These are phyloP conservation scores for Irpex sp. DNA, from an alignment of 1,284 basidiomycete species.

Conservation along the genomic window DNA sequence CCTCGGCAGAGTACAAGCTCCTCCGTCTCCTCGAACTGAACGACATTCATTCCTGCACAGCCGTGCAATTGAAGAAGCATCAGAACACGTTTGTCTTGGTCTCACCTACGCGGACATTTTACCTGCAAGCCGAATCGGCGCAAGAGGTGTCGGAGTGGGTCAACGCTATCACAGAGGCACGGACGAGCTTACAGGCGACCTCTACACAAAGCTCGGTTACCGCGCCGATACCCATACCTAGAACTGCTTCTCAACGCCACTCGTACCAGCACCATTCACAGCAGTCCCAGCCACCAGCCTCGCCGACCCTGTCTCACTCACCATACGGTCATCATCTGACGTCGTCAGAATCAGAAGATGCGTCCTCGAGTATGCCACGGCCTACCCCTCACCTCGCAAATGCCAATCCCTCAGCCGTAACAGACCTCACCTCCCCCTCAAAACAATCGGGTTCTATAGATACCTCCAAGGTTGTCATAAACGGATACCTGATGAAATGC, in stretches of 20 bases:
- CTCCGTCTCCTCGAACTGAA: slow-evolving; percentile 86
- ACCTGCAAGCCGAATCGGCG: slow-evolving; percentile 76
- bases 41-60: slow-evolving; percentile 89
- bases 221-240: slow-evolving; percentile 41
- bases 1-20: slow-evolving; percentile 88
- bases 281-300: slow-evolving; percentile 16
- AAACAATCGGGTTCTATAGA: slow-evolving; percentile 39
- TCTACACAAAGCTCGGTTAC: slow-evolving; percentile 54
- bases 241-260: slow-evolving; percentile 8
- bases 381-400: slow-evolving; percentile 20
- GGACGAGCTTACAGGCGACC: slow-evolving; percentile 59
- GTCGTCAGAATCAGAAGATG: slow-evolving; percentile 77
- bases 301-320: slow-evolving; percentile 34
- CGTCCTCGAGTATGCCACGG: slow-evolving; percentile 32
- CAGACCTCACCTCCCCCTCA: slow-evolving; percentile 16
- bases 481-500: slow-evolving; percentile 97
- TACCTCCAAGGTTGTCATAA: slow-evolving; percentile 70
- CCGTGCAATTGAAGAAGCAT: slow-evolving; percentile 88
- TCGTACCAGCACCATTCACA: slow-evolving; percentile 6
- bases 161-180: slow-evolving; percentile 73
- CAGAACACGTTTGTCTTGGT: slow-evolving; percentile 91
- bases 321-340: slow-evolving; percentile 39
- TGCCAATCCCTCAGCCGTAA: slow-evolving; percentile 24
- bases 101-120: slow-evolving; percentile 89
- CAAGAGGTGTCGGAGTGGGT: slow-evolving; percentile 86